Evolutionary conservation across 148 eudicot species (phyloP), one percentile per base, ranked within the genome.

Genomic region (Polygonum aviculare): DNA sequence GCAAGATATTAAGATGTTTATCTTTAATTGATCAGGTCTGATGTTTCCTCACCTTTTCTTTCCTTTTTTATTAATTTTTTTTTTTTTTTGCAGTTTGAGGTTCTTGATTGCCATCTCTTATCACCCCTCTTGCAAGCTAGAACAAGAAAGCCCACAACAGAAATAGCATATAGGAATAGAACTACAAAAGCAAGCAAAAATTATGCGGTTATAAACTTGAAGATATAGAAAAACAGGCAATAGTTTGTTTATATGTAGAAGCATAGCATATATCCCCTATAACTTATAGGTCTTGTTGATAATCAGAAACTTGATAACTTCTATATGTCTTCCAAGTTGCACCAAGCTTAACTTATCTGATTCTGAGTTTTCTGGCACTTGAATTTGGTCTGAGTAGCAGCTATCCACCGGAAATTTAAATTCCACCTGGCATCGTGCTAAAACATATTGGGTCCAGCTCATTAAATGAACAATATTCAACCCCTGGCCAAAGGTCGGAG

Each of bases 291-390:
- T 57, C 12, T 57, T 57, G 63, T 57, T 57, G 38, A 63, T 18
- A 33, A 63, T 63, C 69, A 63, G 40, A 33, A 63, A 63, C 36
- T 63, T 63, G 69, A 63, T 33, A 63, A 9, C 38, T 63, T 63
- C 39, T 63, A 31, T 63, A 11, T 26, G 69, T 2, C 40, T 40
- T 63, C 69, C 14, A 16, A 11, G 39, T 63, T 33, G 38, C 69
- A 63, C 8, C 69, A 63, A 63, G 69, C 69, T 33, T 12, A 14
- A 57, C 10, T 7, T 57, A 57, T 57, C 33, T 19, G 21, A 12
- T 31, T 26, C 36, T 14, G 40, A 4, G 39, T 63, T 63, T 40
- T 63, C 69, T 63, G 69, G 63, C 33, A 21, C 63, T 57, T 57
- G 63, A 57, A 57, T 57, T 57, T 57, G 63, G 12, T 10, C 63